These are phyloP conservation scores for Tritrichomonas musculus DNA, from an alignment of 208 protist species.

Conservation along the genomic window DNA sequence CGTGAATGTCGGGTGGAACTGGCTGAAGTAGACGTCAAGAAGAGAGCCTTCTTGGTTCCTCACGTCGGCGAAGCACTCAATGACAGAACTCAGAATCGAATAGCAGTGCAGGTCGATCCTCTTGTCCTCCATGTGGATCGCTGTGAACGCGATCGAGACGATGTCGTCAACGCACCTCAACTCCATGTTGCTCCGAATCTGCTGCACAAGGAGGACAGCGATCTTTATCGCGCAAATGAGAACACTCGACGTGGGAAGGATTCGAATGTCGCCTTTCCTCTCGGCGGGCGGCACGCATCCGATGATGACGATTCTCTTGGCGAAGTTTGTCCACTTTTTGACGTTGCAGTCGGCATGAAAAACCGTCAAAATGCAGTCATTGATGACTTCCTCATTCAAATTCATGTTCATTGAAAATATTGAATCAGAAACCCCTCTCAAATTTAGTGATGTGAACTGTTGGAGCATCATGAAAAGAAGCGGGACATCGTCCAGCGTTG, in stretches of 20 bases:
- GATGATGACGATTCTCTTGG: not conserved
- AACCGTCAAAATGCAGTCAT: not conserved
- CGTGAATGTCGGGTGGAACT: not conserved
- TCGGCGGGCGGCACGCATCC: not conserved
- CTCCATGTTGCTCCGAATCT: not conserved
- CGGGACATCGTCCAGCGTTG: not conserved
- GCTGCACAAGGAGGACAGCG: not conserved
- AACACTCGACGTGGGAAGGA: not conserved
- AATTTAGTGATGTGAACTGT: too few species aligned
- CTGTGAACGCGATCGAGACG: constrained; percentile 12
- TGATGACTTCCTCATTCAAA: not conserved
- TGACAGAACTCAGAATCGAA: not conserved
- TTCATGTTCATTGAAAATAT: too few species aligned
- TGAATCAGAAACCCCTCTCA: too few species aligned
- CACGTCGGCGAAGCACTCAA: not conserved
- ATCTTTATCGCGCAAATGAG: not conserved
- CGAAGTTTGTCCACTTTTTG: constrained; percentile 2
- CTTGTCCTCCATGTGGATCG: not conserved
- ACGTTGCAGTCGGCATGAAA: not conserved
- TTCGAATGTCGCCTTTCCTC: not conserved
- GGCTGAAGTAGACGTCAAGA: not conserved
- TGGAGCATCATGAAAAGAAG: not conserved
- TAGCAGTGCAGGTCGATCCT: not conserved
- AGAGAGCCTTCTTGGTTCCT: not conserved
- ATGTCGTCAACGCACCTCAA: not conserved